Base-by-base conservation (phyloP, 2,329 filamentous ascomycete species). In the Fusarium sp. region DNA sequence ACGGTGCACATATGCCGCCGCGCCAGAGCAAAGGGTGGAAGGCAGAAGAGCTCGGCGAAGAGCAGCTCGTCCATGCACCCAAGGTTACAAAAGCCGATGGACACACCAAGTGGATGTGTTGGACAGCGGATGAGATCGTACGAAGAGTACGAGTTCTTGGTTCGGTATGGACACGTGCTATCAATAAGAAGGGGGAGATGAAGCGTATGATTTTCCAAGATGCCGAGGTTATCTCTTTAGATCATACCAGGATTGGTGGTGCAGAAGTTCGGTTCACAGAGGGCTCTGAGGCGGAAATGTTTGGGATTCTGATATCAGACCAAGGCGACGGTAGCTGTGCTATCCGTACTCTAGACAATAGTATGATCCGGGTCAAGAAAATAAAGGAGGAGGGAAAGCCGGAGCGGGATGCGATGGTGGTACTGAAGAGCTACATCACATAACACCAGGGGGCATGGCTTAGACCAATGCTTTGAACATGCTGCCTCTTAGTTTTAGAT, bases 11-110 rank as follows among this genome's bases (percentile, higher is more conserved):
- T 73, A 80, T 94, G 0, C 85, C 88, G 3, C 91, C 90, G 2
- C 76, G 86, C n/a, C 69, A 76, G 35, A 76, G 80, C 13, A 74
- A 77, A 10, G 75, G 75, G 27, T 76, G 74, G 76, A 72, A 55
- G 54, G 70, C 50, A 11, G 52, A 35, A 11, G 63, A 67, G 21
- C 61, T 58, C 20, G 71, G 53, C 50, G 76, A 29, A 8, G 23
- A 46, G 25, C 45, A 43, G 14, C 70, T 77, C 4, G 57, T 54
- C 25, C 85, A 90, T 72, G 95, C 95, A 2, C 87, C 88, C 2
- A 97, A 97, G 75, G 87, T 97, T 61, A 87, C 79, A 2, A 86
- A 90, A 55, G 78, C 83, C 8, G 88, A 95, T 70, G 80, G 82
- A 3, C 85, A 88, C 59, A 78, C 97, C 10, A 79, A 89, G 63